Evolutionary conservation across 2,329 filamentous ascomycete genomes (phyloP), one percentile per base, ranked within the genome.

Genomic region (Cordyceps farinosa): DNA sequence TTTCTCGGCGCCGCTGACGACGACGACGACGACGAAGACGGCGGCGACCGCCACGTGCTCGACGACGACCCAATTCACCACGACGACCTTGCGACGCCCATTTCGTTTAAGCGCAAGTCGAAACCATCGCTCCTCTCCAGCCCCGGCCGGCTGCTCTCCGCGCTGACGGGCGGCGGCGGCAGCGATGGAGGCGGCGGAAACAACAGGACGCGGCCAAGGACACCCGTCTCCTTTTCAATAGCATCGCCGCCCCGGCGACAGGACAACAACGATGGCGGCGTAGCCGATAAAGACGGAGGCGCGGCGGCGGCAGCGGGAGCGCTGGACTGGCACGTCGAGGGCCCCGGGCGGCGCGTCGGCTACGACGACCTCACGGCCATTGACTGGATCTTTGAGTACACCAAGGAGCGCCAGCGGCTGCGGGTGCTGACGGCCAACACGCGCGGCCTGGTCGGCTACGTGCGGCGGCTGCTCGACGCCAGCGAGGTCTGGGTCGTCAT

Each of bases 351-450:
- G 60, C 87, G 95, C 71, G 93, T 97, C 44, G 94, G 91, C 61
- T 99, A 99, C 78, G 94, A 97, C 72, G 90, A 99, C 77, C 82
- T 97, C 74, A 97, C 94, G 17, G 94, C 95, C 64, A 99, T 99
- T 74, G 95, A 99, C 79, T 99, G 95, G 95, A 98, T 98, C 73
- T 98, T 97, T 70, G 95, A 99, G 76, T 97, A 98, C 73, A 95
- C 91, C 59, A 97, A 97, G 75, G 95, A 99, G 78, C 87, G 95
- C 27, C 92, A 96, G 75, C 87, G 95, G 30, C 79, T 96, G 70
- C 86, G 92, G n/a, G 84, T 90, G 36, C 80, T 99, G 27, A 85
- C 87, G 62, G 85, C 89, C 0, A 86, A 84, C 69, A 84, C 87
- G 8, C 82, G 85, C 27, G 91, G 92, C 0, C 68, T 97, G 5